phyloP scores from a whole-genome alignment of 2,329 filamentous ascomycete genomes.

The Coleophoma cylindrospora region DNA sequence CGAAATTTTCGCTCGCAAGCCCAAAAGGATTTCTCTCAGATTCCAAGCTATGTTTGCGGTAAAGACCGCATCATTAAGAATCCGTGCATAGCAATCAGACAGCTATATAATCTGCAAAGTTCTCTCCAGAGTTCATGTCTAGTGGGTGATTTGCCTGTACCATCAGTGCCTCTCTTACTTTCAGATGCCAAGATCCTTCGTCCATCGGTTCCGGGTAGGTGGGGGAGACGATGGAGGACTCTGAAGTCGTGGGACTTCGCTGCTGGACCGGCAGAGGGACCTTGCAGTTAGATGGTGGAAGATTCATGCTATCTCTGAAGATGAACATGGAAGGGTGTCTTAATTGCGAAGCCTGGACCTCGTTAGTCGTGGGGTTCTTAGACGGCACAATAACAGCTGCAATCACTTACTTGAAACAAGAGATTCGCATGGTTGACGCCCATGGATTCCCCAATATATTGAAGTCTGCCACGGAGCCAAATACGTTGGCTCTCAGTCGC shows the following conservation, averaged over 20 bases:
- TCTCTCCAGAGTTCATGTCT: background rate
- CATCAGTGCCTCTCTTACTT: background rate
- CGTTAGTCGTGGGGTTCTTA: no score
- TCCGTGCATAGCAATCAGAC: background rate
- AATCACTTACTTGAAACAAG: slow-evolving; percentile 38
- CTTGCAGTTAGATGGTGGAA: background rate
- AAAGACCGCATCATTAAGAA: background rate
- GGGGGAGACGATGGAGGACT: background rate
- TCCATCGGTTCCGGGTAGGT: background rate
- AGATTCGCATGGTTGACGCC: slow-evolving; percentile 50
- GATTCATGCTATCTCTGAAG: background rate
- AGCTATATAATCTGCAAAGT: background rate
- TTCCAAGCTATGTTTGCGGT: no score
- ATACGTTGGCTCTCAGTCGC: slow-evolving; percentile 48
- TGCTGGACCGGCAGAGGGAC: background rate
- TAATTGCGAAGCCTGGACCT: background rate
- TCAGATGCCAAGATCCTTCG: background rate
- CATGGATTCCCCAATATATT: slow-evolving; percentile 45
- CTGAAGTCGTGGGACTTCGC: background rate
- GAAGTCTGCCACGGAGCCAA: slow-evolving; percentile 46
- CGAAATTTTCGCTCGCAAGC: no score
- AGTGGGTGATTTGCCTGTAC: background rate
- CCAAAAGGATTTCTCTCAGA: no score
- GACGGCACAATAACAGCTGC: no score
- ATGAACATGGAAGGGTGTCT: slow-evolving; percentile 1